These are phyloP conservation scores for Elaeis guineensis DNA, from an alignment of 176 grass and related monocot species.

Conservation along the genomic window DNA sequence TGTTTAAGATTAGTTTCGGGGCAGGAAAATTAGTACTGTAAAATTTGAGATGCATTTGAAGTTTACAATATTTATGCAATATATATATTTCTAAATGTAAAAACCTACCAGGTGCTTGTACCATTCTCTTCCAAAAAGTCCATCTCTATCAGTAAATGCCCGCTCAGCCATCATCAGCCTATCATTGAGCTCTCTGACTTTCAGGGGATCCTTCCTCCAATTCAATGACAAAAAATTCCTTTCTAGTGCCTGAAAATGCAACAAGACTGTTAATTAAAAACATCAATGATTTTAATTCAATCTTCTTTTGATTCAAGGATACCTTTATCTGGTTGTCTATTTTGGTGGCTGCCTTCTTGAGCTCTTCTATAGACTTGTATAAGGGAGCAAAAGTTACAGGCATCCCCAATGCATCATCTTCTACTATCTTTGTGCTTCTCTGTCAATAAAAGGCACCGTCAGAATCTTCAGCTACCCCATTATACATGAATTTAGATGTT, in stretches of 20 bases:
- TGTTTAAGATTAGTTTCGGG: neutral
- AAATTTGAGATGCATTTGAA: no score
- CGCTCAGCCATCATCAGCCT: conserved; percentile 72
- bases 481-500: no score
- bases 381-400: conserved; percentile 54
- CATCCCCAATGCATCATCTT: conserved; percentile 33
- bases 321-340: conserved; percentile 63
- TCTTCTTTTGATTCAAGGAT: neutral
- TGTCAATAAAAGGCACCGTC: neutral
- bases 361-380: conserved; percentile 49
- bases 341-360: conserved; percentile 35
- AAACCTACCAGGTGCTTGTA: conserved; percentile 76
- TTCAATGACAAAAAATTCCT: conserved; percentile 20
- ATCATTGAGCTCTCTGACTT: conserved; percentile 63
- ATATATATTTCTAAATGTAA: neutral
- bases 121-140: conserved; percentile 49
- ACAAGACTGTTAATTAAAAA: neutral
- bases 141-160: conserved; percentile 67
- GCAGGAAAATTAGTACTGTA: no score
- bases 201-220: conserved; percentile 45
- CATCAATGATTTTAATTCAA: neutral
- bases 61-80: neutral
- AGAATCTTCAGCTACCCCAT: no score
- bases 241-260: conserved; percentile 37
- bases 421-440: conserved; percentile 31